These are phyloP conservation scores for Lasiosphaeria miniovina DNA, from an alignment of 495 filamentous ascomycete genomes.

Conservation along the genomic window DNA sequence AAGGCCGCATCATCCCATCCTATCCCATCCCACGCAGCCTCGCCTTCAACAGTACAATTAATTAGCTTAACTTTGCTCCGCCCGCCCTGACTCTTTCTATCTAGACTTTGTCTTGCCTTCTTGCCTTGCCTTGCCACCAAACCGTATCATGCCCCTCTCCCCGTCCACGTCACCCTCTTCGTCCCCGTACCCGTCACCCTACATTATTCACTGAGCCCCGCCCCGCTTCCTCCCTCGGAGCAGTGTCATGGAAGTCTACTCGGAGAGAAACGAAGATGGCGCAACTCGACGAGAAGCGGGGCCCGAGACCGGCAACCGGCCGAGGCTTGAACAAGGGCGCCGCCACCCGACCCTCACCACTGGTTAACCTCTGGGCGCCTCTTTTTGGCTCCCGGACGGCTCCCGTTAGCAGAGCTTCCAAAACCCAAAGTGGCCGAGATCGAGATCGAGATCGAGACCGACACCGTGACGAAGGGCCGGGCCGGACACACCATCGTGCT, in stretches of 20 bases:
- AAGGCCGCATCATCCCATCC: too few species aligned
- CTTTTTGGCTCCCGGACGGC: slow-evolving; percentile 8
- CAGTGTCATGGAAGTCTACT: slow-evolving; percentile 10
- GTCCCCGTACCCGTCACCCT: background rate
- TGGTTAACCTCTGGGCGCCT: background rate
- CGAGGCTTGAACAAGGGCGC: slow-evolving; percentile 8
- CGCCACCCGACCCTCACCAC: background rate
- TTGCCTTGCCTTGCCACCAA: too few species aligned
- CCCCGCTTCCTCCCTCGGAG: background rate
- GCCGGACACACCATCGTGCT: too few species aligned
- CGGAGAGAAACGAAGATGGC: slow-evolving; percentile 3
- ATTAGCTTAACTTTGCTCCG: too few species aligned
- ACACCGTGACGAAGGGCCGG: too few species aligned
- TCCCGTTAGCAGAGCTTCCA: background rate
- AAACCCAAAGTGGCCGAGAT: background rate
- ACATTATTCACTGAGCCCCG: background rate
- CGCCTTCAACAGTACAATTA: too few species aligned
- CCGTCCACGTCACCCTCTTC: too few species aligned
- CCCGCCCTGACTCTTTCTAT: too few species aligned
- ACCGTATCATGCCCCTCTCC: too few species aligned
- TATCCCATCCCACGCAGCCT: too few species aligned
- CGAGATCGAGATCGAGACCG: background rate
- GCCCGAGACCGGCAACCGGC: slow-evolving; percentile 3
- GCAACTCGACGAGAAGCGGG: slow-evolving; percentile 12
- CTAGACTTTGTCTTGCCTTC: too few species aligned